Base-by-base conservation (phyloP, 495 filamentous ascomycete genomes). In the Halenospora varia region DNA sequence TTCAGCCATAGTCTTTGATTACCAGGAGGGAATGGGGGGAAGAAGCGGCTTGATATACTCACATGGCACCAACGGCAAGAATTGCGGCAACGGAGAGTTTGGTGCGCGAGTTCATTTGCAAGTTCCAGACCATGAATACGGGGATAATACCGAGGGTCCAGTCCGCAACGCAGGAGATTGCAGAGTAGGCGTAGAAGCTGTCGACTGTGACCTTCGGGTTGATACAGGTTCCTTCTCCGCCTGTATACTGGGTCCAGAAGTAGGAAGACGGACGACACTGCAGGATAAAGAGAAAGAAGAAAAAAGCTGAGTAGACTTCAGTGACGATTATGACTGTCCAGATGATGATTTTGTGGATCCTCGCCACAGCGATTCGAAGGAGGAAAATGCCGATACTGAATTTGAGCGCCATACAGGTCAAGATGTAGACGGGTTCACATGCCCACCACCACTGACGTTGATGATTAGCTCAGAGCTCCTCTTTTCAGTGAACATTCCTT, bases 311-410 rank as follows among this genome's bases (percentile, higher is more conserved):
- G 35, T 68, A 73, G 53, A 75, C 4, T 11, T 66, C 60, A 1
- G 69, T 64, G 2, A 66, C 54, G 11, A 44, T 19, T 26, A 72
- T 64, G 1, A 66, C 48, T 0, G 59, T 29, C 35, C 62, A 62
- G 51, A 79, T 70, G 50, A 73, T 70, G 57, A 63, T 60, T 35
- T 68, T 66, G 54, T 80, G 75, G 10, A 62, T n/a, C n/a, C 47
- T 58, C 13, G 62, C 51, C 15, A 74, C 62, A 22, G 73, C 62
- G 17, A 80, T 63, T 42, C 77, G 70, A 6, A 77, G 69, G 13
- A 78, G 66, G 62, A 78, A 74, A 55, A 71, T 56, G 45, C 66
- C 73, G 53, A 80, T 71, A 29, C 71, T 69, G 26, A 74, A 54
- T 59, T 79, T 79, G 11, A 73, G 46, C 6, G 68, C 53, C 42